Evolutionary conservation across 2,329 filamentous ascomycete genomes (phyloP).

Genomic region (Penicillium sp.): DNA sequence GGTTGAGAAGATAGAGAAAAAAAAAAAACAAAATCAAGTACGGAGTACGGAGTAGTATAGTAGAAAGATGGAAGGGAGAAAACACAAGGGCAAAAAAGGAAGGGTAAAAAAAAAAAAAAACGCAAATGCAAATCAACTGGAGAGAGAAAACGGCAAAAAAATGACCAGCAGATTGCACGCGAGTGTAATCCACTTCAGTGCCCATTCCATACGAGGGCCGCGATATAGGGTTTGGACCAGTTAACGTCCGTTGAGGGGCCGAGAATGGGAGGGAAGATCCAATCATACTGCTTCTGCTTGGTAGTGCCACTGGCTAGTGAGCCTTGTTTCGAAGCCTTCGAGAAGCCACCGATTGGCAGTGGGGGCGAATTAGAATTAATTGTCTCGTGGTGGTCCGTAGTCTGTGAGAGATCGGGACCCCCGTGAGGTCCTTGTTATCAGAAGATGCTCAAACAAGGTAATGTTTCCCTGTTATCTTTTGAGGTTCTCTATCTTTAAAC

Average conservation of each 20-base stretch:
- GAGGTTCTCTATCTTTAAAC: background rate
- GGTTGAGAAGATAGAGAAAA: conserved; percentile 1
- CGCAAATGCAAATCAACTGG: background rate
- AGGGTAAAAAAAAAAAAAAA: background rate
- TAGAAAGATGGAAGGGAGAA: background rate
- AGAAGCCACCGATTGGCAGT: conserved; percentile 1
- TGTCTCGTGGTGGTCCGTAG: background rate
- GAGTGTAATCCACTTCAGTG: background rate
- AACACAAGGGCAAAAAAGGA: conserved; percentile 1
- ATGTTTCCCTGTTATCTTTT: background rate
- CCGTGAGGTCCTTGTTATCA: background rate
- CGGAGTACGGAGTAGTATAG: background rate
- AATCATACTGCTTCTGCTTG: conserved; percentile 1
- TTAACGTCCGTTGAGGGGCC: conserved; percentile 39
- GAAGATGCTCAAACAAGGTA: background rate
- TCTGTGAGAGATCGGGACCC: background rate
- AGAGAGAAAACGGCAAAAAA: conserved; percentile 1
- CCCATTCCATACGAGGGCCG: background rate
- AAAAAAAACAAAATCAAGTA: background rate
- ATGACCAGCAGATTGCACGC: conserved; percentile 4
- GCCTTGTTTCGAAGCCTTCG: conserved; percentile 3
- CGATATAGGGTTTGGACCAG: background rate
- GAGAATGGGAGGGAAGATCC: conserved; percentile 70
- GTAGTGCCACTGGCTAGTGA: background rate
- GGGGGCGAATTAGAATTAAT: background rate